Percentiles rank a stretch among this genome's conserved stretches.
Evolutionary conservation across 106 monocot genomes (phyloP).

Genomic region (Cymbidium sinense): DNA sequence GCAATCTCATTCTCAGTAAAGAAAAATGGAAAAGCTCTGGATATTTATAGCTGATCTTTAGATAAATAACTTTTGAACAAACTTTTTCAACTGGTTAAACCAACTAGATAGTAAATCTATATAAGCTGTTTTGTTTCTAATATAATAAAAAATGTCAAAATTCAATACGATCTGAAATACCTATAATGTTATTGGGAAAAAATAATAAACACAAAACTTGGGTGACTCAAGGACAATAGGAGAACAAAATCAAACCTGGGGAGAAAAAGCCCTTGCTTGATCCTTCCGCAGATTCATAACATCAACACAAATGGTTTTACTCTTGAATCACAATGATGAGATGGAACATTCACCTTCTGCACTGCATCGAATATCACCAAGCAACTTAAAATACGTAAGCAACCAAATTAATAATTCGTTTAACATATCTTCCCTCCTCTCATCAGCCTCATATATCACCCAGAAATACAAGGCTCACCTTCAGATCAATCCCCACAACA

Average conservation of each 20-base stretch:
- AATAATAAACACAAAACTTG: neutral
- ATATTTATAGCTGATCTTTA: neutral
- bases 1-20: neutral
- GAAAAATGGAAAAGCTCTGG: neutral
- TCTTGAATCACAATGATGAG: conserved; percentile 76
- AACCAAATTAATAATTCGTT: neutral
- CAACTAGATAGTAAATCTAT: neutral
- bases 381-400: conserved; percentile 5
- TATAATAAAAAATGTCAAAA: too few relatives aligned
- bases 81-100: neutral
- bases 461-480: conserved; percentile 39
- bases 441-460: neutral
- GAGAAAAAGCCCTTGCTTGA: conserved; percentile 63
- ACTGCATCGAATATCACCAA: conserved; percentile 31
- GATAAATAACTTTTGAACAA: neutral
- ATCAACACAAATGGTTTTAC: conserved; percentile 76
- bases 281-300: conserved; percentile 62
- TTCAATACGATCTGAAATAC: neutral
- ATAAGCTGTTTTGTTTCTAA: too few relatives aligned
- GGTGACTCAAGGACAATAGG: neutral
- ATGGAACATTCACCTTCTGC: conserved; percentile 94
- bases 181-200: neutral
- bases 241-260: conserved; percentile 50
- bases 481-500: conserved; percentile 82
- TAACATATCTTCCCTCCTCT: neutral